These are phyloP conservation scores for Heritiera littoralis DNA, from an alignment of 345 rosid genomes.

Conservation along the genomic window DNA sequence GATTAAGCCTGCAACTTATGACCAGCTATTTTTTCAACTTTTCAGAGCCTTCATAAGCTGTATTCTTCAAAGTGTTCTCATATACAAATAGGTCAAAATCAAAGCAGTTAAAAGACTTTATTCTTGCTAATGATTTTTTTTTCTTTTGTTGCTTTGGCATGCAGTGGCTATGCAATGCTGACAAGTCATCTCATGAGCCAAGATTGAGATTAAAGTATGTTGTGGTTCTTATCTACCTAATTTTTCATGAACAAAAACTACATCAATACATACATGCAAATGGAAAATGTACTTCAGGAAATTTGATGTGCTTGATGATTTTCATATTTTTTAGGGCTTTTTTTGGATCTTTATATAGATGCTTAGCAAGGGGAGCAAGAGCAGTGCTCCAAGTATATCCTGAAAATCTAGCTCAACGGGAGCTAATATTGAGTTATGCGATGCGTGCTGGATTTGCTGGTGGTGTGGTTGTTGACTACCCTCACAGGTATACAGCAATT, in stretches of 20 bases:
- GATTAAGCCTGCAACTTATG: constrained; percentile 1
- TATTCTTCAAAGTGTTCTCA: not conserved
- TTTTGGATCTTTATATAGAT: constrained; percentile 77
- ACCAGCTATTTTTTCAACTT: not conserved
- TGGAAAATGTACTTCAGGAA: not conserved
- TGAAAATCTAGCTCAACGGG: constrained; percentile 76
- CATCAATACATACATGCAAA: not conserved
- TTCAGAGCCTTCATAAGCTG: not conserved
- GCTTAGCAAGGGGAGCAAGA: constrained; percentile 88
- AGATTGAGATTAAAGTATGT: constrained; percentile 80
- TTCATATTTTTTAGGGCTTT: constrained; percentile 55
- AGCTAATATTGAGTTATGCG: constrained; percentile 76
- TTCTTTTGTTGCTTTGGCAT: constrained; percentile 12
- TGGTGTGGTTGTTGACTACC: constrained; percentile 88
- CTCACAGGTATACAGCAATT: constrained; percentile 65
- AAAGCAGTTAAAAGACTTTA: not conserved
- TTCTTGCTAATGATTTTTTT: not conserved
- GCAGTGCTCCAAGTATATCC: constrained; percentile 94
- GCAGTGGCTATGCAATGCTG: constrained; percentile 98
- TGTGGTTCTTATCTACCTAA: not conserved
- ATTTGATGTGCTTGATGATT: not conserved
- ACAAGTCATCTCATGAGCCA: constrained; percentile 95
- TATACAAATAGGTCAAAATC: not conserved
- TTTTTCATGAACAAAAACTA: not conserved
- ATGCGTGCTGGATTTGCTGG: constrained; percentile 94